Evolutionary conservation across 2,329 filamentous ascomycete species (phyloP), one percentile per base, ranked within the genome.

Genomic region (Aspergillus persii): DNA sequence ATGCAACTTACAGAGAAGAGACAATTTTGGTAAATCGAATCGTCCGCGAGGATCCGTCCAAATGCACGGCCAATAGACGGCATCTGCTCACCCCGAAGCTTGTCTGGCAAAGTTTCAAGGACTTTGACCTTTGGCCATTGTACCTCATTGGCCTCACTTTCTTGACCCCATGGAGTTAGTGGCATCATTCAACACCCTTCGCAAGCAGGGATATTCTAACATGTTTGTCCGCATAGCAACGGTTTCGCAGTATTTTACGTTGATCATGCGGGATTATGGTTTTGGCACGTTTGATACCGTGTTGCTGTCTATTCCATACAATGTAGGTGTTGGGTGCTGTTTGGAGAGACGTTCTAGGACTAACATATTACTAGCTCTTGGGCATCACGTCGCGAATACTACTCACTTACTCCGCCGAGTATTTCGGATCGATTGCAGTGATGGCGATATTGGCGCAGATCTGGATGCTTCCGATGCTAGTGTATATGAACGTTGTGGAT

Each of bases 1-100:
- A 50, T 46, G n/a, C 12, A 39, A 3, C 2, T n/a, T 31, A 15
- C 47, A 69, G 69, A 0, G 85, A 90, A 69, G 87, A 90, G 65
- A 80, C 82, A 29, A 89, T 90, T 62, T 85, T 90, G 80, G 81
- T 88, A 33, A 90, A 89, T 66, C 80, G 81, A 31, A 77, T 86
- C 18, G 67, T 83, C 26, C 74, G 80, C 3, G 81, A 83, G 44
- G 80, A 83, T 56, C 80, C 80, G 0, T 79, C 76, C 41, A 85
- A 85, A 65, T 81, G 82, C 23, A 79, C 79, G 57, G 84, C 84
- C 82, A 81, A 84, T 67, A 85, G 84, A 41, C 68, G 82, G 1
- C 78, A 85, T 62, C 80, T 78, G 0, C 71, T 86, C 2, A 78
- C 75, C 0, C 66, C 74, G 2, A 68, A 61, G 11, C 79, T 82